Evolutionary conservation across 2,329 filamentous ascomycete species (phyloP), one percentile per base, ranked within the genome.

Genomic region (Sporothrix mexicana): DNA sequence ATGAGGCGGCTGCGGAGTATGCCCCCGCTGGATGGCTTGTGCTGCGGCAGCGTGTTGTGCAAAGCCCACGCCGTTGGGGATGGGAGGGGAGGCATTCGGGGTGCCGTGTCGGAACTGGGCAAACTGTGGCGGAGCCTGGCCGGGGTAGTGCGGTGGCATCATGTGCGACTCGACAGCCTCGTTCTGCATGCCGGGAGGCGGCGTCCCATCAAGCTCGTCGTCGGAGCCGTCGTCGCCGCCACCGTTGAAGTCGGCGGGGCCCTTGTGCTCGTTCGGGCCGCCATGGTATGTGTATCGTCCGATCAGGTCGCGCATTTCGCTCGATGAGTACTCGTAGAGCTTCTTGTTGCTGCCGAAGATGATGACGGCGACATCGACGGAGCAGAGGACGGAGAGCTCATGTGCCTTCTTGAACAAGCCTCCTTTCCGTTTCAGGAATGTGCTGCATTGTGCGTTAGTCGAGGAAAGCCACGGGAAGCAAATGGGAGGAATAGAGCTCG

Each of bases 331-430:
- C 82, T 99, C 94, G 83, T 98, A 98, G 36, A 99, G 88, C 85
- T 98, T 98, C 88, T 98, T 99, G 83, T 99, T 99, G 84, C 93
- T 95, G 76, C 95, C 95, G 80, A 98, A 98, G 79, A 99, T 98
- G 82, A 99, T 96, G 79, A 99, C 96, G 55, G 96, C 96, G 77
- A 99, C 96, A 82, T 99, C 96, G 81, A 99, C 96, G 53, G 95
- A 98, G 82, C 96, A 99, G 75, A 99, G 91, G 64, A 99, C 96
- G 70, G 95, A 97, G 70, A 99, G 88, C 87, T 99, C 96, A 82
- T 99, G 95, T 71, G 96, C 96, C 89, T 99, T 99, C 87, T 99
- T 99, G 88, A 99, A 99, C 68, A 99, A 87, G 79, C 96, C 96
- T 78, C 95, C 96, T 84, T 99, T 99, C 85, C 96, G 93, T 88